Conservation (phyloP, 1,284 basidiomycete genomes). For the Psilocybe mexicana region DNA sequence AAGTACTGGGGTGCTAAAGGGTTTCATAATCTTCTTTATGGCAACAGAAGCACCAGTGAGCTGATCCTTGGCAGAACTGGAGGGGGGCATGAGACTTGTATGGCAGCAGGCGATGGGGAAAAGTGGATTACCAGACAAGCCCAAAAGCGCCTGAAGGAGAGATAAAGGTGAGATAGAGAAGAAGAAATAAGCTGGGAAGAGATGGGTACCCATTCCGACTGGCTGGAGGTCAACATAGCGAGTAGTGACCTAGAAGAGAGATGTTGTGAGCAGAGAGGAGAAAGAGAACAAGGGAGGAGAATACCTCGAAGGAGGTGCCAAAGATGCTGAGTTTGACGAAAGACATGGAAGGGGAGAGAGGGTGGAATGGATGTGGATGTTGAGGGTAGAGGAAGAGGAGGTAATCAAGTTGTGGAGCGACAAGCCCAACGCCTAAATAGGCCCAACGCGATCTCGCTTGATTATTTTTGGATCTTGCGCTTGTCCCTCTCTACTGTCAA, state of each 20-base stretch:
- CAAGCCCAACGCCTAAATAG: constrained; percentile 3
- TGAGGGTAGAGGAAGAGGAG: constrained; percentile 14
- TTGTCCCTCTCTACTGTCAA: too few relatives aligned
- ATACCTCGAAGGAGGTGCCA: constrained; percentile 93
- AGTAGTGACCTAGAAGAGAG: constrained; percentile 76
- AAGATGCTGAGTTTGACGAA: constrained; percentile 99
- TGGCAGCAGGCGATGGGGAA: background rate
- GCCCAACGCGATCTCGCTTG: too few relatives aligned
- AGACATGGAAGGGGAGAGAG: constrained; percentile 54
- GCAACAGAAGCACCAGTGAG: constrained; percentile 93
- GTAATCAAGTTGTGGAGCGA: constrained; percentile 15
- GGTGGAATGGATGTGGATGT: constrained; percentile 3
- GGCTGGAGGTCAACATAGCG: constrained; percentile 99
- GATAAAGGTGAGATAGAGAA: constrained; percentile 18
- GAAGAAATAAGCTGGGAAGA: constrained; percentile 15
- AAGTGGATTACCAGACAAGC: constrained; percentile 79
- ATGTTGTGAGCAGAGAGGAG: constrained; percentile 11
- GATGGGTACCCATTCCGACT: constrained; percentile 91
- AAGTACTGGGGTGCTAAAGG: constrained; percentile 96
- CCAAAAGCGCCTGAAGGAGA: constrained; percentile 80
- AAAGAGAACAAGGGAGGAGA: constrained; percentile 10
- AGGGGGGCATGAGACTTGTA: constrained; percentile 1
- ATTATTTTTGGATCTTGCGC: too few relatives aligned
- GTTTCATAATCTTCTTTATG: constrained; percentile 99
- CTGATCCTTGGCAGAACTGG: constrained; percentile 96